Evolutionary conservation across 306 rosid genomes (phyloP).

Genomic region (Cucurbita maxima): DNA sequence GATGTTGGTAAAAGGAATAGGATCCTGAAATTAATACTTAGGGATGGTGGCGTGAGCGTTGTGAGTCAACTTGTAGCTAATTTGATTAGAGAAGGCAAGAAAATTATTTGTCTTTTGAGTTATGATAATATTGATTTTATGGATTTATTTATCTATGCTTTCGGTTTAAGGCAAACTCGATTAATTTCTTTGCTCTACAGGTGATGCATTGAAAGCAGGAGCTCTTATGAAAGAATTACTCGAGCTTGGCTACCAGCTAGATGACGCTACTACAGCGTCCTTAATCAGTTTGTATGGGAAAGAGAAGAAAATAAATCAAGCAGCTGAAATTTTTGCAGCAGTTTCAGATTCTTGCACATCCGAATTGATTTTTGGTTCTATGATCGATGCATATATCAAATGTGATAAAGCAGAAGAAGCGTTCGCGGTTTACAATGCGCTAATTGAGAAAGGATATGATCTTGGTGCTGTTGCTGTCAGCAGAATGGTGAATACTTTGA

Average conservation of each 20-base stretch:
- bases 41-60: slow-evolving; percentile 30
- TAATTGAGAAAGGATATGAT: slow-evolving; percentile 38
- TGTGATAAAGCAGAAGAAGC: slow-evolving; percentile 67
- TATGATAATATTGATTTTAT: neutral
- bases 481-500: slow-evolving; percentile 65
- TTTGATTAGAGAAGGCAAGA: slow-evolving; percentile 57
- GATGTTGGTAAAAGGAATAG: slow-evolving; percentile 22
- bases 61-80: slow-evolving; percentile 30
- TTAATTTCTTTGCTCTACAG: slow-evolving; percentile 22
- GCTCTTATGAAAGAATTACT: slow-evolving; percentile 26
- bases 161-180: neutral
- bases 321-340: slow-evolving; percentile 50
- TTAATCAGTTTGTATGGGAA: slow-evolving; percentile 55
- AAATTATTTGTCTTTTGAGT: neutral
- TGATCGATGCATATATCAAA: slow-evolving; percentile 74
- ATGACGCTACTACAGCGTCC: slow-evolving; percentile 42
- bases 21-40: slow-evolving; percentile 35
- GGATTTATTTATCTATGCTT: slow-evolving; percentile 9
- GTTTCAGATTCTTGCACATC: slow-evolving; percentile 31
- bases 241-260: slow-evolving; percentile 36
- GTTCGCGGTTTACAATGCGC: slow-evolving; percentile 47
- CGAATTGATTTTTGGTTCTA: slow-evolving; percentile 34
- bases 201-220: slow-evolving; percentile 66
- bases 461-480: slow-evolving; percentile 67
- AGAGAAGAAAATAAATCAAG: slow-evolving; percentile 48